These are phyloP conservation scores for Paramecium biaurelia DNA, from an alignment of 73 alveolate genomes.

Conservation along the genomic window DNA sequence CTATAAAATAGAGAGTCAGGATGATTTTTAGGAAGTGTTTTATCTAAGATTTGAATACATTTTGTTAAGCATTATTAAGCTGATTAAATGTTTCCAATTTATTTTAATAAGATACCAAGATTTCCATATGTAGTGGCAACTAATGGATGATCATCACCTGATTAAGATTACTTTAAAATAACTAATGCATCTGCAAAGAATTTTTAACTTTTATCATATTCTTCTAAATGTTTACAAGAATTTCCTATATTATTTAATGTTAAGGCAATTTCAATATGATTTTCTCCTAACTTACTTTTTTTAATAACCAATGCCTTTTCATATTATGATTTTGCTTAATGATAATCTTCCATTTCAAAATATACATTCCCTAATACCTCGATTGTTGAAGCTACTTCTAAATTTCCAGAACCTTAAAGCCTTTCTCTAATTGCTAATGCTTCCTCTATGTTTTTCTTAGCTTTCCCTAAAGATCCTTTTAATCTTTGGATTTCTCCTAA, in stretches of 20 bases:
- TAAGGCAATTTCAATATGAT: slow-evolving; percentile 55
- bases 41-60: slow-evolving; percentile 38
- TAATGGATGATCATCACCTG: slow-evolving; percentile 37
- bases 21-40: slow-evolving; percentile 35
- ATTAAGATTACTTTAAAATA: slow-evolving; percentile 19
- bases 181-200: slow-evolving; percentile 52
- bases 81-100: slow-evolving; percentile 30
- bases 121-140: slow-evolving; percentile 55
- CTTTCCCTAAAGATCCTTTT: slow-evolving; percentile 54
- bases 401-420: slow-evolving; percentile 58
- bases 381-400: slow-evolving; percentile 57
- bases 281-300: slow-evolving; percentile 53
- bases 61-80: slow-evolving; percentile 38
- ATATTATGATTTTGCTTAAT: slow-evolving; percentile 54
- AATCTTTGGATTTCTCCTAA: slow-evolving; percentile 57
- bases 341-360: slow-evolving; percentile 64
- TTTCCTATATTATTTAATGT: slow-evolving; percentile 62
- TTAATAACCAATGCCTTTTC: slow-evolving; percentile 59
- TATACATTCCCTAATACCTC: slow-evolving; percentile 60
- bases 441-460: slow-evolving; percentile 31
- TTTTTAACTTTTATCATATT: slow-evolving; percentile 50
- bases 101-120: slow-evolving; percentile 46
- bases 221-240: slow-evolving; percentile 56
- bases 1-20: slow-evolving; percentile 58
- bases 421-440: slow-evolving; percentile 58